A percentile compares a stretch with the other conserved stretches of the same genome.
phyloP scores from a whole-genome alignment of 2,329 filamentous ascomycete genomes.

The Furcasterigmium furcatum region DNA sequence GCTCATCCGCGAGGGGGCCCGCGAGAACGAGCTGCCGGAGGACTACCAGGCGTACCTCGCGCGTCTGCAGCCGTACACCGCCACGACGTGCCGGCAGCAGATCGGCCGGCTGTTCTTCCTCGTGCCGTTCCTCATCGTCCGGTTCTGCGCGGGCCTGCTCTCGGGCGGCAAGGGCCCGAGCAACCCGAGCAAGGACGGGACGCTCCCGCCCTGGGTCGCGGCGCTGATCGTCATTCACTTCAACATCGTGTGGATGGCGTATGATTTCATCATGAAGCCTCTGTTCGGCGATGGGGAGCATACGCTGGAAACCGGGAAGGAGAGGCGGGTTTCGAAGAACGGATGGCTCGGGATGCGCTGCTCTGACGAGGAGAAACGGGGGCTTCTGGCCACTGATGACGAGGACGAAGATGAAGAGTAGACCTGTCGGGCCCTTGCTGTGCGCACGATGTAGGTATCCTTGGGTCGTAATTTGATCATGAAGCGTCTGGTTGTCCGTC shows the following conservation, averaged over 20 bases:
- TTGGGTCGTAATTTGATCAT: too few relatives aligned
- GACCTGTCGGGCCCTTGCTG: too few relatives aligned
- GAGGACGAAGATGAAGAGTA: too few relatives aligned
- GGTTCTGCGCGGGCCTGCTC: constrained; percentile 27
- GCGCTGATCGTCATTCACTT: constrained; percentile 51
- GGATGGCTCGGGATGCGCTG: neutral
- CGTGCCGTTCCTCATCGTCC: constrained; percentile 52
- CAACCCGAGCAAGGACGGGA: constrained; percentile 67
- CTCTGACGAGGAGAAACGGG: neutral
- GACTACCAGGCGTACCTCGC: constrained; percentile 75
- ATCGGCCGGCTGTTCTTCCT: constrained; percentile 64
- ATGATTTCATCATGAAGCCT: constrained; percentile 46
- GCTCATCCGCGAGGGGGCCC: constrained; percentile 73
- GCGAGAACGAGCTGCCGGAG: constrained; percentile 73
- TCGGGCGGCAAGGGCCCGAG: constrained; percentile 48
- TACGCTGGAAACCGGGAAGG: constrained; percentile 32
- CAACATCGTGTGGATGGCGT: constrained; percentile 39
- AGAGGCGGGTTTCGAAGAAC: neutral
- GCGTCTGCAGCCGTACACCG: constrained; percentile 65
- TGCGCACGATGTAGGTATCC: too few relatives aligned
- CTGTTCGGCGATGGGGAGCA: constrained; percentile 86
- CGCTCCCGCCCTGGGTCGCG: constrained; percentile 60
- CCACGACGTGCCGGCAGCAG: constrained; percentile 64
- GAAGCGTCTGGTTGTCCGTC: too few relatives aligned
- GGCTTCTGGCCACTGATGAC: neutral